Conservation (phyloP, 2,329 filamentous ascomycete species). For the Fusarium sp. region DNA sequence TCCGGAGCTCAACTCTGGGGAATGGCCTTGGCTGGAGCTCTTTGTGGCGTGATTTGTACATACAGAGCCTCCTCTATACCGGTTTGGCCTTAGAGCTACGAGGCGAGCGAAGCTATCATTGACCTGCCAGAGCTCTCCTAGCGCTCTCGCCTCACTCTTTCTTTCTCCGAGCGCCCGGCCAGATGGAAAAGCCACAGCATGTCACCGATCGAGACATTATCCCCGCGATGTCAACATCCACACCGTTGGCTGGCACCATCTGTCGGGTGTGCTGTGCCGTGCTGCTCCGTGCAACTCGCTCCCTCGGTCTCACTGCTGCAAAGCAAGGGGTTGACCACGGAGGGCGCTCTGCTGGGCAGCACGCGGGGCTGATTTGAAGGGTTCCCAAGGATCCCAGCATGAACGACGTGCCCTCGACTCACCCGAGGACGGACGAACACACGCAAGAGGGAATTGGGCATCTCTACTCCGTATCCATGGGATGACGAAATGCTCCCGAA, state of each 20-base stretch:
- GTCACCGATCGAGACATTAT: background rate
- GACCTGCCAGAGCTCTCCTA: slow-evolving; percentile 7
- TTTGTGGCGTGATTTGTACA: slow-evolving; percentile 14
- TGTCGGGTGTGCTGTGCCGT: background rate
- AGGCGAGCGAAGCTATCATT: slow-evolving; percentile 6
- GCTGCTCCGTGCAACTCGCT: background rate
- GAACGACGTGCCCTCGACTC: background rate
- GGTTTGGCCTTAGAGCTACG: slow-evolving; percentile 23
- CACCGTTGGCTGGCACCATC: background rate
- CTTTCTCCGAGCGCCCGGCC: slow-evolving; percentile 16
- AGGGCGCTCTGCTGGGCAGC: background rate
- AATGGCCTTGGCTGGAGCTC: background rate
- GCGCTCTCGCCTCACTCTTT: slow-evolving; percentile 23
- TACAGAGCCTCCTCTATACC: slow-evolving; percentile 34
- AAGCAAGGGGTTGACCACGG: background rate
- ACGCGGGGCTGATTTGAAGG: background rate
- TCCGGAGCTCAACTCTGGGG: background rate
- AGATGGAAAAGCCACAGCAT: background rate
- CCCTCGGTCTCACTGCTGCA: background rate
- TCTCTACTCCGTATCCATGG: background rate
- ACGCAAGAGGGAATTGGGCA: background rate
- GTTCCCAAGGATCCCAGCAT: background rate
- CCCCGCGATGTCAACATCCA: background rate
- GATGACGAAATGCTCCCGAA: background rate
- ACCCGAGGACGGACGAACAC: background rate